Evolutionary conservation across 768 basidiomycete species (phyloP), one percentile per base, ranked within the genome.

Genomic region (Tulasnella sp.): DNA sequence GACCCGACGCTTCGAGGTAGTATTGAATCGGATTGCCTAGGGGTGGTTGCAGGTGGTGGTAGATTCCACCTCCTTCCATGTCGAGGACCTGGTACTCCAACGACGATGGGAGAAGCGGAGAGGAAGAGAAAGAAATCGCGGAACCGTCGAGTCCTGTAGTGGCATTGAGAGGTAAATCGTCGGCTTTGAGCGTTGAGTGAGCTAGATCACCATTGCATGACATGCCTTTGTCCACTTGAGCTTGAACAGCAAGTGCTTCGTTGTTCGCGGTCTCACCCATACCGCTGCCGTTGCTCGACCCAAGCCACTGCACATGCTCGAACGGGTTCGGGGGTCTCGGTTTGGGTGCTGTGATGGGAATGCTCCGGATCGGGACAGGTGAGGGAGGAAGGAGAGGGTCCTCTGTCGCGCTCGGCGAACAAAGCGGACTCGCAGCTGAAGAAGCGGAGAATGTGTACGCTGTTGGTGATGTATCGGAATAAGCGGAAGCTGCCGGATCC

Each of bases 221-320:
- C 64, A 4, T 69, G 64, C 64, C 64, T 69, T 28, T 37, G 64
- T 31, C 31, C 18, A 16, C 60, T 24, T n/a, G 64, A 37, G 11
- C 64, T 69, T 69, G 64, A 69, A 37, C 34, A 12, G 0, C 8
- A 11, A 7, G 4, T 37, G 6, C 31, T 0, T 69, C 64, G 34
- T 8, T 7, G 64, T 34, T 0, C 1, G 34, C 3, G 2, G 64
- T 28, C 14, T 34, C 64, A 12, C 28, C 31, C 16, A 31, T 16
- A 6, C 28, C 31, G 28, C 18, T 6, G 34, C 64, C 16, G 18
- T 37, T 69, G 64, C 34, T 37, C 12, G 64, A 28, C 7, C 28
- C 64, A 12, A 69, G 64, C 64, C 64, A 69, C 64, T 69, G 64
- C 12, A 69, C 64, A 6, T 69, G 64, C 16, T 69, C 64, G 64